These are phyloP conservation scores for Oryza meridionalis DNA, from an alignment of 176 grass and related monocot species.

Conservation along the genomic window DNA sequence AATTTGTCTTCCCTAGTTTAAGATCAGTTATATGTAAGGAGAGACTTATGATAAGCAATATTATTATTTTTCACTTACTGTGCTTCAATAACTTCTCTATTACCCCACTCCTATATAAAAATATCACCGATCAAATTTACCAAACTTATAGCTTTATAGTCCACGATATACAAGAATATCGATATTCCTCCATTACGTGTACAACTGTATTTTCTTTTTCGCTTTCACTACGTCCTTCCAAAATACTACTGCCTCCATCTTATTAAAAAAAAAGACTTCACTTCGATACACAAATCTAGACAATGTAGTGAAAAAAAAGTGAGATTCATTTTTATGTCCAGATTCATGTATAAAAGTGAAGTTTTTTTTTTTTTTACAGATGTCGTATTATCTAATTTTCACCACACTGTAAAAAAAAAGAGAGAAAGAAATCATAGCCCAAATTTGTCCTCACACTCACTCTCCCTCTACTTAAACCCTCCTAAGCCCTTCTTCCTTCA, in stretches of 20 bases:
- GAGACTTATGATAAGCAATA: no score
- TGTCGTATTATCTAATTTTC: background rate
- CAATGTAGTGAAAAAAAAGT: no score
- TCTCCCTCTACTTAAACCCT: constrained; percentile 43
- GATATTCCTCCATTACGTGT: background rate
- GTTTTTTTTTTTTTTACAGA: no score
- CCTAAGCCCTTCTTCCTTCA: background rate
- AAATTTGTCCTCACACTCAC: constrained; percentile 21
- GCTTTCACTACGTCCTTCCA: background rate
- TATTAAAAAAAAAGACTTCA: no score
- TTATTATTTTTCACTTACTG: no score
- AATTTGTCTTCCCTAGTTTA: no score
- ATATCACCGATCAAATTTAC: background rate
- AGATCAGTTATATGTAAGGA: no score
- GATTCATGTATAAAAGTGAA: no score
- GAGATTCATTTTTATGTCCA: no score
- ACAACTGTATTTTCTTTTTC: background rate
- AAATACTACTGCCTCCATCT: background rate
- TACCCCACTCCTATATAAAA: background rate
- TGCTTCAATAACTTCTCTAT: background rate
- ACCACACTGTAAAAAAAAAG: background rate
- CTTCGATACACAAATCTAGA: no score
- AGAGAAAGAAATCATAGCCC: background rate
- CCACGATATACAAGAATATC: background rate
- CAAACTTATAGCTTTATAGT: background rate